Conservation (phyloP, 345 rosid genomes). For the Psidium friedrichsthalianum region DNA sequence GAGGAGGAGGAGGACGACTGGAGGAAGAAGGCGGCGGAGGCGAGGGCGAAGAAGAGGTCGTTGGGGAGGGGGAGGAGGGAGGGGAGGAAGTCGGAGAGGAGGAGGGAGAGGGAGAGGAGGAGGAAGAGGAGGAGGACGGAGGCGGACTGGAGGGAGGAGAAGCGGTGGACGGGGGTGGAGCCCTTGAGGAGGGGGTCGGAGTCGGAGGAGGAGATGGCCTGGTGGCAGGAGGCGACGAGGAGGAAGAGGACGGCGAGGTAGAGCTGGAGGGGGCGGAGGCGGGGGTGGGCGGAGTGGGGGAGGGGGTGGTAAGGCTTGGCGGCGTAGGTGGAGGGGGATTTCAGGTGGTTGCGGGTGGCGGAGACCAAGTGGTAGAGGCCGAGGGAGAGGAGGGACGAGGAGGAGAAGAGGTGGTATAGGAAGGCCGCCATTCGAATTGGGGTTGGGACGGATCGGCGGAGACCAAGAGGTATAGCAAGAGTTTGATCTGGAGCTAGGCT, state of each 20-base stretch:
- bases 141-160: conserved; percentile 70
- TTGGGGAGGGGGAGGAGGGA: conserved; percentile 63
- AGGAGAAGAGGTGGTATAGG: conserved; percentile 49
- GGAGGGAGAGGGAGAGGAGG: conserved; percentile 45
- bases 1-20: conserved; percentile 48
- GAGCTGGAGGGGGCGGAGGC: conserved; percentile 44
- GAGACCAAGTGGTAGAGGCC: conserved; percentile 71
- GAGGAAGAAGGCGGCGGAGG: conserved; percentile 66
- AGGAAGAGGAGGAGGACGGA: conserved; percentile 80
- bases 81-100: conserved; percentile 53
- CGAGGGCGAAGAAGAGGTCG: conserved; percentile 69
- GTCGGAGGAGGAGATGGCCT: conserved; percentile 51
- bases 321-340: conserved; percentile 60
- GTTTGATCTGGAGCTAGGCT: neutral
- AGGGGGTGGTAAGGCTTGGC: conserved; percentile 74
- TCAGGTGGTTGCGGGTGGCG: conserved; percentile 48
- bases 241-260: conserved; percentile 50
- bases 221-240: conserved; percentile 53
- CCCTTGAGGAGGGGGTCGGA: conserved; percentile 85
- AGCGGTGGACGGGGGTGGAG: conserved; percentile 72
- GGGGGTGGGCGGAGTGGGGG: conserved; percentile 18
- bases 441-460: neutral
- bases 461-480: neutral
- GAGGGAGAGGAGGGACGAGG: conserved; percentile 47
- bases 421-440: conserved; percentile 37